These are phyloP conservation scores for Arthroderma sp. DNA, from an alignment of 2,329 filamentous ascomycete species.

Conservation along the genomic window DNA sequence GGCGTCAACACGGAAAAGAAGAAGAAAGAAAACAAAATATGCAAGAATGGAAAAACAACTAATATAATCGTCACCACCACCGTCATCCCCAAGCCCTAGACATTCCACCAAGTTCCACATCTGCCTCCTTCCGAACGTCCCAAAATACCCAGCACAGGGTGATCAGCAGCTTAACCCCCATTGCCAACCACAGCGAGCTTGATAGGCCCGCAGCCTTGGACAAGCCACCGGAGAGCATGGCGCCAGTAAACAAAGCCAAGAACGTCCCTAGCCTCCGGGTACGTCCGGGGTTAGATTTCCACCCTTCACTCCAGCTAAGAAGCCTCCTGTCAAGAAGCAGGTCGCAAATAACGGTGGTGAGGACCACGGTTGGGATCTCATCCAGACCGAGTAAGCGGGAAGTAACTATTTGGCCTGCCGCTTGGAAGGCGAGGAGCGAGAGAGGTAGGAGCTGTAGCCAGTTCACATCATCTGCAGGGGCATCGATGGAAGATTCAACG, in stretches of 20 bases:
- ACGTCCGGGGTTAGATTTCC: constrained; percentile 19
- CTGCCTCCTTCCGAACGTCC: constrained; percentile 12
- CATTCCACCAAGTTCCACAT: neutral
- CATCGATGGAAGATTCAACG: constrained; percentile 19
- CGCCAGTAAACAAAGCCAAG: constrained; percentile 27
- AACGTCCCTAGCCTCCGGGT: constrained; percentile 25
- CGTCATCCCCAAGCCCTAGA: neutral
- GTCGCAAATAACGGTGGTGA: constrained; percentile 29
- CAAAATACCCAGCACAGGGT: constrained; percentile 26
- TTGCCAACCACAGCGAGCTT: constrained; percentile 28
- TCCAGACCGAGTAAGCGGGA: constrained; percentile 25
- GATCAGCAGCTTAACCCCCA: constrained; percentile 23
- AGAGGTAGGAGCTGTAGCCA: constrained; percentile 28
- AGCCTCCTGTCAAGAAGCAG: constrained; percentile 24
- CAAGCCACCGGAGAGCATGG: constrained; percentile 28
- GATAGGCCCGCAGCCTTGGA: constrained; percentile 24
- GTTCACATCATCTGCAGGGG: constrained; percentile 19
- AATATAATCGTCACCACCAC: neutral
- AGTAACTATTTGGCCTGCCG: constrained; percentile 27
- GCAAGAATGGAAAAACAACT: neutral
- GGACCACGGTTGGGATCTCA: constrained; percentile 30
- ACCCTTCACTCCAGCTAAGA: constrained; percentile 8
- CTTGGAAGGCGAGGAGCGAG: constrained; percentile 27
- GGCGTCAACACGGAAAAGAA: too few species aligned
- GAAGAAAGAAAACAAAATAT: neutral